Evolutionary conservation across 2,329 filamentous ascomycete species (phyloP), one percentile per base, ranked within the genome.

Genomic region (Fusarium secorum): DNA sequence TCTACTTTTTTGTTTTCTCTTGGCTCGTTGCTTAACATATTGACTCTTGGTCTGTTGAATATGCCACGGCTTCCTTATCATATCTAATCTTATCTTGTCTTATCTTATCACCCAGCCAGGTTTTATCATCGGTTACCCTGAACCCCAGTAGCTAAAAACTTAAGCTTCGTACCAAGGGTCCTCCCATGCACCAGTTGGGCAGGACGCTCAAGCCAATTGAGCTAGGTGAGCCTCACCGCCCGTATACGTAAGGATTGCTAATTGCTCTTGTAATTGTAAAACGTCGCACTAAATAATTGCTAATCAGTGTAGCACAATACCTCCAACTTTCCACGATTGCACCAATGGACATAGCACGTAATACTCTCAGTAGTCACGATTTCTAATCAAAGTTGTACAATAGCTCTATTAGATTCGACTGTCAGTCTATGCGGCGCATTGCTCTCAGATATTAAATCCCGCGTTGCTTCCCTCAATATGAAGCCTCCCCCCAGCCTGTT

Each of bases 381-480:
- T 51, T 26, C 17, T 51, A 35, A 51, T 20, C 22, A 26, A 35
- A 15, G 32, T 11, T 24, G 13, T 11, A 20, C 9, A 11, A 3
- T 20, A 11, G 11, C 9, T 18, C 8, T 9, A 0, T 8, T 11
- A 4, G 24, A 3, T 26, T 20, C 10, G 9, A 17, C 4, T 11
- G 9, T 11, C 10, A 15, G 22, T 2, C 9, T 6, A 26, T 26
- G 8, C 7, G 6, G 13, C 20, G 17, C 6, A 26, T n/a, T 24
- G 11, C 11, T 35, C 7, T 15, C 13, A 26, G 22, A 4, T 35
- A 35, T 24, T 26, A 20, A 35, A 35, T 35, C 4, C 22, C 48
- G 22, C 32, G 9, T 8, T 26, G 9, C 48, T 24, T 10, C 15
- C 17, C 5, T 6, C 9, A 11, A 14, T 4, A 9, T 35, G 9